phyloP scores from a whole-genome alignment of 208 protist species.

The Trichomonas tenax region DNA sequence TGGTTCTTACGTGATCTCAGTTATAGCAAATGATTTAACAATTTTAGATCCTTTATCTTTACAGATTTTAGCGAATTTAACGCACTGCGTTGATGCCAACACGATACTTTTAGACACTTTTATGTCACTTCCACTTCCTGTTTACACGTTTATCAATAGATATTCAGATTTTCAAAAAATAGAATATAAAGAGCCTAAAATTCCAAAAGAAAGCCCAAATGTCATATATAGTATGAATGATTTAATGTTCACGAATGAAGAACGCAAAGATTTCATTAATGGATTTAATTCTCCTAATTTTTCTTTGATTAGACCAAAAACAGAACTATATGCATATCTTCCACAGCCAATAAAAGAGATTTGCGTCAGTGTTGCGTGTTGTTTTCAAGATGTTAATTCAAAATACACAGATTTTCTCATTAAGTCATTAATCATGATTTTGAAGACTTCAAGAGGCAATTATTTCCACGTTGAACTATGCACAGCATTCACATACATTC shows the following conservation, averaged over 20 bases:
- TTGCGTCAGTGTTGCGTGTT: not conserved
- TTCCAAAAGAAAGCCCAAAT: not conserved
- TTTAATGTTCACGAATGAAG: not conserved
- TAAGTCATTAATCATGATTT: not conserved
- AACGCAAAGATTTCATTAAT: not conserved
- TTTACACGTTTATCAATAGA: not conserved
- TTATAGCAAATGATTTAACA: not conserved
- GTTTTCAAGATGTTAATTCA: not conserved
- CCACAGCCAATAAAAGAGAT: not conserved
- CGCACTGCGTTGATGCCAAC: not conserved
- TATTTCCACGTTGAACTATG: not conserved
- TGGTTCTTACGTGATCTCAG: not conserved
- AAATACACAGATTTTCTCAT: not conserved
- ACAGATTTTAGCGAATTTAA: not conserved
- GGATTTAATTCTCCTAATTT: not conserved
- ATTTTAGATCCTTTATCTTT: not conserved
- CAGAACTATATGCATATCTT: not conserved
- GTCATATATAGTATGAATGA: not conserved
- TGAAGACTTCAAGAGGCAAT: not conserved
- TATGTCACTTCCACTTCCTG: not conserved
- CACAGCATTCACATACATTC: not conserved
- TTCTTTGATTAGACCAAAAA: not conserved
- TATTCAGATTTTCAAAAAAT: not conserved
- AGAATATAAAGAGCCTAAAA: not conserved
- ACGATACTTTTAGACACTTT: not conserved